phyloP scores from a whole-genome alignment of 2,329 filamentous ascomycete species.

The Macrophomina pseudophaseolina region DNA sequence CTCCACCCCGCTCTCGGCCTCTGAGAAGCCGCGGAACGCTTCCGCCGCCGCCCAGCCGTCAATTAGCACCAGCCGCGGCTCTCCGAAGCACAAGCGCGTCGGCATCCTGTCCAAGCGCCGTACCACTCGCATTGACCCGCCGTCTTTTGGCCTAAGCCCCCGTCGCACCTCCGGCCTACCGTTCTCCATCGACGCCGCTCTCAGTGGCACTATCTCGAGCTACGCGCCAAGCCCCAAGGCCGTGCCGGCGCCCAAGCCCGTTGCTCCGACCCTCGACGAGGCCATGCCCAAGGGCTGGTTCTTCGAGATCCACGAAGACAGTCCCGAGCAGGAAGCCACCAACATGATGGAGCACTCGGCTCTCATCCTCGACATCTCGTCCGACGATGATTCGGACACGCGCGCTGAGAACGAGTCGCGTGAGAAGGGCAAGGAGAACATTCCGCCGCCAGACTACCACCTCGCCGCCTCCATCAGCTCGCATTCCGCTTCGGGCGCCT shows the following conservation, averaged over 20 bases:
- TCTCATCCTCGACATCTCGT: constrained; percentile 83
- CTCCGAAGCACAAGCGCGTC: constrained; percentile 73
- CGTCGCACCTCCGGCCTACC: constrained; percentile 59
- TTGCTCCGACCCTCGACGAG: constrained; percentile 58
- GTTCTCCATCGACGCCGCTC: constrained; percentile 84
- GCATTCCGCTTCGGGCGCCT: constrained; percentile 13
- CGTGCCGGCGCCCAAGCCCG: constrained; percentile 36
- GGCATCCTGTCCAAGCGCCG: constrained; percentile 72
- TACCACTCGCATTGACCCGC: constrained; percentile 73
- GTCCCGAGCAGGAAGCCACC: constrained; percentile 85
- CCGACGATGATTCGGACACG: constrained; percentile 76
- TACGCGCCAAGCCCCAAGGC: constrained; percentile 50
- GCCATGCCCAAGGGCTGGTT: constrained; percentile 71
- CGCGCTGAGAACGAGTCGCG: constrained; percentile 62
- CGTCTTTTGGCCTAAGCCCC: constrained; percentile 58
- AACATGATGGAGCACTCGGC: constrained; percentile 93
- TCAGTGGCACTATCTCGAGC: constrained; percentile 74
- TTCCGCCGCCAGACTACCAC: constrained; percentile 67
- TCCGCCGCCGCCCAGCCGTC: constrained; percentile 50
- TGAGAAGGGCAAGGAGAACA: constrained; percentile 85
- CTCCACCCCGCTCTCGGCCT: constrained; percentile 32
- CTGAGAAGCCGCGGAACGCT: constrained; percentile 45
- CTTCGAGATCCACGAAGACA: constrained; percentile 95
- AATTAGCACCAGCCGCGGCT: constrained; percentile 67
- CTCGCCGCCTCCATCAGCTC: constrained; percentile 5